phyloP scores from a whole-genome alignment of 164 flowering plant genomes.

The Stephania cephalantha region DNA sequence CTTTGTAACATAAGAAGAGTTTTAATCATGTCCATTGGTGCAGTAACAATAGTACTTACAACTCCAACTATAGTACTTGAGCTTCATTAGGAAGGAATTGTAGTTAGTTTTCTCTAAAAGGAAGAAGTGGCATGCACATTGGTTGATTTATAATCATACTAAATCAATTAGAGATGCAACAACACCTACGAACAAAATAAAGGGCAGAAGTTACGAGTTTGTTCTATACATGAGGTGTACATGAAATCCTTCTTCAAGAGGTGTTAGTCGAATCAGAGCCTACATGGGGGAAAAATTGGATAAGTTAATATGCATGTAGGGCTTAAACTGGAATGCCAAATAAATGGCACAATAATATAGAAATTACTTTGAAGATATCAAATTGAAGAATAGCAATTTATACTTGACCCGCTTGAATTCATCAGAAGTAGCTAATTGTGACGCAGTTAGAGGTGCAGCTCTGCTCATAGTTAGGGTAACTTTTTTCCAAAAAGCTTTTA shows the following conservation, averaged over 20 bases:
- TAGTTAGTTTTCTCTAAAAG: slow-evolving; percentile 21
- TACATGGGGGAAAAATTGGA: slow-evolving; percentile 26
- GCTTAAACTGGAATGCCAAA: neutral
- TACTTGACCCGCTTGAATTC: slow-evolving; percentile 84
- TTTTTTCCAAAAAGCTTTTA: no score
- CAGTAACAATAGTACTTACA: no score
- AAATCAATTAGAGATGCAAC: neutral
- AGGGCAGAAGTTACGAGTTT: slow-evolving; percentile 4
- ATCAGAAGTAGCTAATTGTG: slow-evolving; percentile 93
- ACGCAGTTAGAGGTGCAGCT: no score
- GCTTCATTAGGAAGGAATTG: no score
- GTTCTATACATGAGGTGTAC: slow-evolving; percentile 69
- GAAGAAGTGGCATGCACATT: slow-evolving; percentile 15
- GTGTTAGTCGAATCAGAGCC: slow-evolving; percentile 57
- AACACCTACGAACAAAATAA: neutral
- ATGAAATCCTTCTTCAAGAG: no score
- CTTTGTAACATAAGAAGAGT: slow-evolving; percentile 86
- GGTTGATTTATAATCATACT: neutral
- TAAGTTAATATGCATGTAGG: slow-evolving; percentile 3
- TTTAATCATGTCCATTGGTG: slow-evolving; percentile 83
- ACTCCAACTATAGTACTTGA: no score
- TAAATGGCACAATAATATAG: slow-evolving; percentile 13
- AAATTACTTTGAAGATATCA: slow-evolving; percentile 25
- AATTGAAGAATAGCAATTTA: slow-evolving; percentile 28
- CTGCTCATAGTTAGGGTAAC: no score